These are phyloP conservation scores for Malus asiatica DNA, from an alignment of 306 rosid species.

Conservation along the genomic window DNA sequence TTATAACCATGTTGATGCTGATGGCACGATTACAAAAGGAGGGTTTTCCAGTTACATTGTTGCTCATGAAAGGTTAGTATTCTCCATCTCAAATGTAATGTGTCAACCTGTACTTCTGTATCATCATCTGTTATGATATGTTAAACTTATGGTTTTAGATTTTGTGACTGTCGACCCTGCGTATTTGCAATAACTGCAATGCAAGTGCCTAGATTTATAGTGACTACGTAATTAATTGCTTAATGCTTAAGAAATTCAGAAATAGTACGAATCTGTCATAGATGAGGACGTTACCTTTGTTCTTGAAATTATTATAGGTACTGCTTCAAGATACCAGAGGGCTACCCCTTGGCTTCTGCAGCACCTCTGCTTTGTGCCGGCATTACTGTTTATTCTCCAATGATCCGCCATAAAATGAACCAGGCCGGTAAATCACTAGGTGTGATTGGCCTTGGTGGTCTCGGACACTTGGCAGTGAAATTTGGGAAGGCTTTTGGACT, in stretches of 20 bases:
- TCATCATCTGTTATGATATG: too few species aligned
- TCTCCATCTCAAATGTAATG: too few species aligned
- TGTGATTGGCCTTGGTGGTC: slow-evolving; percentile 78
- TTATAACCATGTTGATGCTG: slow-evolving; percentile 46
- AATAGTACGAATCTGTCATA: too few species aligned
- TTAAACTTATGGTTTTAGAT: too few species aligned
- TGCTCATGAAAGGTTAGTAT: slow-evolving; percentile 50
- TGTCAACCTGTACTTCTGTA: too few species aligned
- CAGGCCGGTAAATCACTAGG: slow-evolving; percentile 68
- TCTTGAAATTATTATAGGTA: slow-evolving; percentile 29
- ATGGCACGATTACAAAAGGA: slow-evolving; percentile 73
- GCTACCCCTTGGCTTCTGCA: slow-evolving; percentile 71
- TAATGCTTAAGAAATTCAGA: too few species aligned
- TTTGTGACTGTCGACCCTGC: too few species aligned
- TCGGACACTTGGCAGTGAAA: slow-evolving; percentile 73
- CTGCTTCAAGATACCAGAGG: slow-evolving; percentile 50
- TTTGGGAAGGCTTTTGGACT: slow-evolving; percentile 70
- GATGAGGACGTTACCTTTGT: too few species aligned
- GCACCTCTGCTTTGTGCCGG: slow-evolving; percentile 89
- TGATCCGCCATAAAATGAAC: slow-evolving; percentile 51
- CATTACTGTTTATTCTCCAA: slow-evolving; percentile 61
- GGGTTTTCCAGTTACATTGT: slow-evolving; percentile 63
- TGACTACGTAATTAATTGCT: too few species aligned
- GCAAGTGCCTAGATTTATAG: too few species aligned
- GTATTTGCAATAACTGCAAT: too few species aligned